Evolutionary conservation across 1,284 basidiomycete genomes (phyloP), one percentile per base, ranked within the genome.

Genomic region (Serendipita sp.): DNA sequence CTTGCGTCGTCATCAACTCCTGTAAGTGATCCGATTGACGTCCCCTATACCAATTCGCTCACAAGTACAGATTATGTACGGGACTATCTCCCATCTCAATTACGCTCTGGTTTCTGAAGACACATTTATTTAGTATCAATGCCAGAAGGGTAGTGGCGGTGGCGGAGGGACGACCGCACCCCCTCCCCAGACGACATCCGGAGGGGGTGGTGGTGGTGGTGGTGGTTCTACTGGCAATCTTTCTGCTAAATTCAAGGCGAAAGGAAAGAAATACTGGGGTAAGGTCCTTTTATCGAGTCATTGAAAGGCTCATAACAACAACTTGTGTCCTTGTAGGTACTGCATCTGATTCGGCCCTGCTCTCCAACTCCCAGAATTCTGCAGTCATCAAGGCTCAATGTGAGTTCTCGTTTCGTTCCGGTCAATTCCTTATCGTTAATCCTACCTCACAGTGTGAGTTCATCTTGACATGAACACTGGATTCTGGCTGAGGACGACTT

Each of bases 181-280:
- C 12, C 35, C 35, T 6, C 35, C 35, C 12, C 35, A 38, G 12
- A 38, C 35, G 12, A 38, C 35, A 38, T 38, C 35, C 22, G 22
- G 22, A 22, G 22, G 22, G 22, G 22, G 22, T 22, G 22, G 22
- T 22, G 22, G 22, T 38, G 35, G 35, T 12, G 35, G 35, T 12
- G 35, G 35, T 38, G 5, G 6, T 38, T 6, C 35, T 12, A 38
- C 35, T n/a, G 53, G 15, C 53, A 30, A 68, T 26, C 67, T 74
- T 15, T 70, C 73, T 64, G 67, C 62, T 13, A 70, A 71, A 41
- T 72, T 73, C 29, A 67, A 67, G 10, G 65, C 67, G 53, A 69
- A 73, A 55, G 70, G 72, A 41, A 73, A 73, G 67, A 70, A 71
- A 60, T 73, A 72, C 69, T 74, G 68, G 68, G 72, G 70, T 22